Base-by-base conservation (phyloP, 768 basidiomycete genomes). In the Neoboletus subvelutipes region DNA sequence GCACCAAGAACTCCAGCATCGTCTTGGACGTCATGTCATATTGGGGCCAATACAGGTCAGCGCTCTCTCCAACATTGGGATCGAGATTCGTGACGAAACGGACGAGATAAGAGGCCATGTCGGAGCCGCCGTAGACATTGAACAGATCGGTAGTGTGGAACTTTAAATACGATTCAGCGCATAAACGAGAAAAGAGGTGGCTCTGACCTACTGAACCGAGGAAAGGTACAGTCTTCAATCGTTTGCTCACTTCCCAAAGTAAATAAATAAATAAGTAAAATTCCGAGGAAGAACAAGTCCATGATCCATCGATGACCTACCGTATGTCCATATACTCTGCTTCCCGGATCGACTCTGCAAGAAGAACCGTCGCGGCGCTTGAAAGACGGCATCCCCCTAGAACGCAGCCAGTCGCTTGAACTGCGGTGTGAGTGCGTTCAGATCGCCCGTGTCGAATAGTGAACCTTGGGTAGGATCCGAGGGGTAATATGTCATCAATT, bases 381-480 rank as follows among this genome's bases (percentile, higher is more conserved):
- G 78, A 69, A 84, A 81, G 2, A 77, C 69, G 29, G 69, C 67
- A 56, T 85, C 83, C 0, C 82, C 83, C 48, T 74, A 71, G 57
- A 84, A 71, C 0, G 82, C 75, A 6, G 83, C 76, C 7, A 83
- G 57, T 2, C 81, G 73, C 61, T 84, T 84, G 68, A 73, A 83
- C 54, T 83, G 75, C 0, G 79, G 77, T 2, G 77, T 75, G 9
- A 79, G 56, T 0, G 74, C 73, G 53, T 84, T 82, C 18, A 74
- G 55, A 39, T 63, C 24, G 0, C 77, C 75, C 0, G 83, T 85
- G 54, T 74, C 74, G 59, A 79, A 86, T 0, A 83, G 84, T 0
- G 82, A 84, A 18, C 83, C 84, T 51, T 75, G 61, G 1, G 70
- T 66, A 2, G 75, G 63, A 49, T 79, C 75, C 0, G 63, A 54